A percentile compares a stretch with the other conserved stretches of the same genome.
Evolutionary conservation across 1,284 basidiomycete species (phyloP).

Genomic region (Rhodotorula sp.): DNA sequence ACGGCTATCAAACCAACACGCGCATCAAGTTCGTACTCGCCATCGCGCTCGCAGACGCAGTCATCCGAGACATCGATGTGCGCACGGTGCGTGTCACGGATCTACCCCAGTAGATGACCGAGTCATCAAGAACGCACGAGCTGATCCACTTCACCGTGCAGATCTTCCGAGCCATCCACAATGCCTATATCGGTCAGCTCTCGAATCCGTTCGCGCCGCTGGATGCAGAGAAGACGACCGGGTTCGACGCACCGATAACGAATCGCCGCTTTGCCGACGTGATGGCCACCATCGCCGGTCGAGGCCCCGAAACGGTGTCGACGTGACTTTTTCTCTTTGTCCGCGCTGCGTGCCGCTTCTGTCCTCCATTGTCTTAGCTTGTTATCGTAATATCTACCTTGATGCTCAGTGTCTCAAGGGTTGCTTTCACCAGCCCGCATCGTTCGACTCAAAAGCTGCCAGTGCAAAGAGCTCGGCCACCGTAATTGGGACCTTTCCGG

Average conservation of each 20-base stretch:
- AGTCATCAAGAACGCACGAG: background rate
- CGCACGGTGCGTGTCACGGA: conserved; percentile 39
- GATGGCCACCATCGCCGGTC: conserved; percentile 37
- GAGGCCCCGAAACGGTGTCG: background rate
- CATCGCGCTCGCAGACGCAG: conserved; percentile 46
- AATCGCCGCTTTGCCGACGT: conserved; percentile 26
- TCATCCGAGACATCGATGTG: conserved; percentile 49
- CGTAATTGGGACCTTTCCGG: no score
- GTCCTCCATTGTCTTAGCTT: background rate
- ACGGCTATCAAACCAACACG: conserved; percentile 50
- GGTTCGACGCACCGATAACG: conserved; percentile 32
- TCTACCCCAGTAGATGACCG: no score
- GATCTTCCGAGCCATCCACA: conserved; percentile 50
- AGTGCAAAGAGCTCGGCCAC: no score
- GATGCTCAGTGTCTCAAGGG: no score
- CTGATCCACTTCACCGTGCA: conserved; percentile 10
- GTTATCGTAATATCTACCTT: conserved; percentile 9
- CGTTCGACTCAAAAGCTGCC: no score
- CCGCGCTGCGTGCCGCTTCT: background rate
- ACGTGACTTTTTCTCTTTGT: background rate
- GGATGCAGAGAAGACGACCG: conserved; percentile 31
- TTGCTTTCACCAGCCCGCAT: no score
- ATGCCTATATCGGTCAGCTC: conserved; percentile 47
- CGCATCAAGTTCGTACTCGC: conserved; percentile 47
- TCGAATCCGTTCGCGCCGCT: conserved; percentile 48